Base-by-base conservation (phyloP, 441 rosid genomes). In the Erodium trifolium region DNA sequence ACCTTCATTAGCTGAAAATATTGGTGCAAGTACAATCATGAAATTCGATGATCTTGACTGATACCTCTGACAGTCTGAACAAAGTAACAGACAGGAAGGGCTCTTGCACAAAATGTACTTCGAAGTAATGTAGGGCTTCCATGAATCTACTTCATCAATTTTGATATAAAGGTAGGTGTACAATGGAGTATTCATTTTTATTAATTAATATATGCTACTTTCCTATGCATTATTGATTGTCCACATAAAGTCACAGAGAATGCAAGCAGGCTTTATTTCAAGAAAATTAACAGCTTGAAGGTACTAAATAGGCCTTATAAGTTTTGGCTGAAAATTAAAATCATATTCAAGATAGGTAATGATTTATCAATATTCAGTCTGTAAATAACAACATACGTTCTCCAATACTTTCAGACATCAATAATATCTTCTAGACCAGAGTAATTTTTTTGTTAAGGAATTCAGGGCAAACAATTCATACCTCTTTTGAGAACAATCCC, bases 401-500 rank as follows among this genome's bases (percentile, higher is more conserved):
- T 59, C 34, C 12, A 19, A 59, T 59, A 19, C 34, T 59, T 59
- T 59, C 31, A 19, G 29, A 6, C 34, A 59, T 59, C 27, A 59
- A 19, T 19, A 18, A 19, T 8, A 59, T 59, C 29, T 9, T 59
- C 34, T 59, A 59, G 27, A 59, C 18, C 63, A 59, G 63, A 19
- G 19, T 51, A 59, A 57, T 23, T 12, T 18, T 18, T 18, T 23
- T 18, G 11, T 59, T 9, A 19, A 18, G 63, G 63, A 59, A 59
- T 59, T 19, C 14, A 59, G 13, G 34, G 63, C 31, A 18, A 3
- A 59, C 63, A 78, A 63, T 63, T 70, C 67, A 8, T 82, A 95
- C 99, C 99, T 92, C 98, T 78, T 86, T 89, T 12, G 98, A 92
- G 79, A 95, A 92, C 78, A 95, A 76, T 34, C 99, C 99, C 70